Evolutionary conservation across 176 grass and related monocot genomes (phyloP), one percentile per base, ranked within the genome.

Genomic region (Aegilops tauschii): DNA sequence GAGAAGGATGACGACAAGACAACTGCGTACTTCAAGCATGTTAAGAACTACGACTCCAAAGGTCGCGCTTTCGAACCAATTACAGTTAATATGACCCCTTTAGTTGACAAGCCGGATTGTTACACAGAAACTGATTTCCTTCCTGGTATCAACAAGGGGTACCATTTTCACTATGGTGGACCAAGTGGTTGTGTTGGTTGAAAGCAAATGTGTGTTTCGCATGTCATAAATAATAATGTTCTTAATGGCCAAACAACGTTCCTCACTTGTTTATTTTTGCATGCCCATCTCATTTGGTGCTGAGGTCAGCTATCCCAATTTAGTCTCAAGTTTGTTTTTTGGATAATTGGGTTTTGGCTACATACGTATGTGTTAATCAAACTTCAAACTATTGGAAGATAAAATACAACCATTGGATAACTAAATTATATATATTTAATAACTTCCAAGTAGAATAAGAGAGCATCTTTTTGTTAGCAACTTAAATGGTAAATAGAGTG

Each of bases 11-110:
- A 30, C 8, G 66, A 84, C 5, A 79, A 65, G 65, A 88, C 31
- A 79, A 8, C 66, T 0, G 89, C 85, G 1, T 83, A 47, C 65
- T 91, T 91, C 47, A 36, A 80, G 12, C 27, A 91, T 9, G 36
- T 82, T 11, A 47, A 66, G 20, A 37, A 61, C 9, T 79, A 81
- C 12, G 58, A 87, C 78, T 16, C 27, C 59, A 29, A 54, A 2
- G 85, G 89, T 25, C 34, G 62, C 12, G 52, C 52, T 13, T 4
- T 5, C 20, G 31, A 61, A 11, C 76, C 50, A 35, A 0, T 32
- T n/a, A 20, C 9, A 36, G 6, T 11, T 59, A 12, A 12, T 2
- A n/a, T 78, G 52, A n/a, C 3, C 6, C 13, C 10, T 27, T 59
- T 58, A 30, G 76, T 28, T 61, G 52, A 61, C 76, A 78, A 6